Percentiles rank a stretch among this genome's conserved stretches.
Evolutionary conservation across 805 yeast species (phyloP).

Genomic region (Zygoascus flipseniorum): DNA sequence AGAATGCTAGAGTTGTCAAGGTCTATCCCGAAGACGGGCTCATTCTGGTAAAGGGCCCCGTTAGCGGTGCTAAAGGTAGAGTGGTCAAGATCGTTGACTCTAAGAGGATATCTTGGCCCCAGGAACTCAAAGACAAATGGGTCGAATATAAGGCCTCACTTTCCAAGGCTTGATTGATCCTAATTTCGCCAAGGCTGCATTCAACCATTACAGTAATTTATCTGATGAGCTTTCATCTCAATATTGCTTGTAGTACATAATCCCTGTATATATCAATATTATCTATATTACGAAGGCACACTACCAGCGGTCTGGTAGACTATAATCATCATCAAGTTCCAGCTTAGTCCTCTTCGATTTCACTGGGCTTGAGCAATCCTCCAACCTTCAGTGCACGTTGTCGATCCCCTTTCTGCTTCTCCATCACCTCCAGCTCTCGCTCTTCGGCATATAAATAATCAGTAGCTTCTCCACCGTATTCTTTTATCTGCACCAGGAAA

Average conservation of each 20-base stretch:
- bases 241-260: background rate
- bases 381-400: slow-evolving; percentile 83
- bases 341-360: slow-evolving; percentile 57
- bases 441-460: slow-evolving; percentile 94
- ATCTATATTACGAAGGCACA: background rate
- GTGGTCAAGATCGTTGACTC: slow-evolving; percentile 75
- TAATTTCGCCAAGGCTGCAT: background rate
- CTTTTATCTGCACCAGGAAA: slow-evolving; percentile 92
- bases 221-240: background rate
- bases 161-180: background rate
- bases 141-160: background rate
- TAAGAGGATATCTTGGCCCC: slow-evolving; percentile 30
- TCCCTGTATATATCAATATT: background rate
- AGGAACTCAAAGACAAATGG: slow-evolving; percentile 3
- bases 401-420: slow-evolving; percentile 59
- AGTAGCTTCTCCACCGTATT: slow-evolving; percentile 73
- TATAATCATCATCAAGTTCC: background rate
- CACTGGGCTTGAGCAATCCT: slow-evolving; percentile 90
- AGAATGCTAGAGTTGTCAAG: slow-evolving; percentile 67
- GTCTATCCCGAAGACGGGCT: slow-evolving; percentile 77
- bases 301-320: background rate
- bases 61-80: slow-evolving; percentile 80
- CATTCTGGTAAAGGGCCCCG: slow-evolving; percentile 76
- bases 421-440: slow-evolving; percentile 65
- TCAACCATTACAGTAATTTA: background rate